Base-by-base conservation (phyloP, 495 filamentous ascomycete species). In the Cercophora newfieldiana region DNA sequence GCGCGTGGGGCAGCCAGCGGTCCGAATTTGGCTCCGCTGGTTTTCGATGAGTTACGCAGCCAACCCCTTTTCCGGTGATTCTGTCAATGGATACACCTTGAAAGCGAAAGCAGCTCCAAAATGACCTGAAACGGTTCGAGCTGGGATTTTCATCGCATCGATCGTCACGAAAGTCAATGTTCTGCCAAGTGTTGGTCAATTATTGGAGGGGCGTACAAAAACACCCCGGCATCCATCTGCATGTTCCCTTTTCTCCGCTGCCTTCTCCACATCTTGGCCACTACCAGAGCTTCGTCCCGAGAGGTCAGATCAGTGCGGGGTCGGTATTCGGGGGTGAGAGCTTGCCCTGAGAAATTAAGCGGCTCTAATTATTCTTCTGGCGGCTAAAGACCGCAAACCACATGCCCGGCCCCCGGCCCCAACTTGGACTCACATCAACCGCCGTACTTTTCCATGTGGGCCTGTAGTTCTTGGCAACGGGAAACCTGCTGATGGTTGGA, bases 221-320 rank as follows among this genome's bases (percentile, higher is more conserved):
- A 19, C n/a, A 53, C 50, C 50, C 50, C 50, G n/a, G n/a, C 50
- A 53, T 22, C 5, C n/a, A 22, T 53, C n/a, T 22, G n/a, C 6
- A 57, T 57, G 4, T 30, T 57, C 54, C 54, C 24, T 30, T 57
- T 57, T 57, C 25, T 31, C 54, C 54, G 53, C 53, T 24, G 53
- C 53, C 19, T 26, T 57, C 54, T 25, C 54, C 54, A 57, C 54
- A 30, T 57, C 54, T 57, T 57, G 54, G 54, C 54, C 4, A 57
- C 54, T 57, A 57, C 54, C 54, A 57, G 54, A 57, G 54, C 24
- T 57, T 57, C 19, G 24, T 57, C 28, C 54, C 54, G 54, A 57
- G 24, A 57, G 54, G 54, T n/a, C 16, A 57, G 25, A 57, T 29
- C 24, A 31, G 54, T 57, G 54, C 54, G 54, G 54, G 54, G 54